Evolutionary conservation across 108 stramenopile genomes (phyloP).

Genomic region (Stephanodiscus minutulus): DNA sequence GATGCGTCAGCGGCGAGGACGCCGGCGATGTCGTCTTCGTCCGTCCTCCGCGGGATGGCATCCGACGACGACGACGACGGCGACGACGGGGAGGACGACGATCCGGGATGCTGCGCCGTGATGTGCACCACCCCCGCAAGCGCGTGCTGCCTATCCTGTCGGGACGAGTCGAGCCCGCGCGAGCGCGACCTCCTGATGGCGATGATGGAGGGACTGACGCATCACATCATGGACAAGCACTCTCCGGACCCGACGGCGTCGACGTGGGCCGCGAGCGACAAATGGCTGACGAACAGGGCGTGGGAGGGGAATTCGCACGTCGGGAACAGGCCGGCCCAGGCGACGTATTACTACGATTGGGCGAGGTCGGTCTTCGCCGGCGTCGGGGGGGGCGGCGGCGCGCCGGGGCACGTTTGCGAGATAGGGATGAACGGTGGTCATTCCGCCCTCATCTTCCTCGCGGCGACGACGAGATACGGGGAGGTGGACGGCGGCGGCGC

Average conservation of each 20-base stretch:
- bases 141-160: conserved; percentile 14
- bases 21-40: no score
- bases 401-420: conserved; percentile 17
- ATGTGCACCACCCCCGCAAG: conserved; percentile 8
- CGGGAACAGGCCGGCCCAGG: conserved; percentile 27
- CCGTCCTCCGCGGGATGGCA: no score
- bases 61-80: not conserved
- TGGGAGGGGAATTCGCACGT: conserved; percentile 31
- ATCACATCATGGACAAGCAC: conserved; percentile 19
- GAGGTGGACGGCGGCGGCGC: not conserved
- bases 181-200: conserved; percentile 34
- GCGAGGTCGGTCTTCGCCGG: conserved; percentile 3
- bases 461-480: not conserved
- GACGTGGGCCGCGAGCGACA: not conserved
- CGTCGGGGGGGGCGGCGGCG: not conserved
- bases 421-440: conserved; percentile 40
- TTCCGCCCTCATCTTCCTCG: conserved; percentile 22
- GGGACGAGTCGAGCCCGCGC: conserved; percentile 4
- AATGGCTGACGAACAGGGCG: conserved; percentile 4
- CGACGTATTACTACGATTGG: conserved; percentile 33
- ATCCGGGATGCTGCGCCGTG: conserved; percentile 10
- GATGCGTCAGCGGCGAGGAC: no score
- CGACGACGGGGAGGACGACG: no score
- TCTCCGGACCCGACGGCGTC: not conserved
- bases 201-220: conserved; percentile 21